Evolutionary conservation across 2,329 filamentous ascomycete species (phyloP).

Genomic region (Alternaria infectoria): DNA sequence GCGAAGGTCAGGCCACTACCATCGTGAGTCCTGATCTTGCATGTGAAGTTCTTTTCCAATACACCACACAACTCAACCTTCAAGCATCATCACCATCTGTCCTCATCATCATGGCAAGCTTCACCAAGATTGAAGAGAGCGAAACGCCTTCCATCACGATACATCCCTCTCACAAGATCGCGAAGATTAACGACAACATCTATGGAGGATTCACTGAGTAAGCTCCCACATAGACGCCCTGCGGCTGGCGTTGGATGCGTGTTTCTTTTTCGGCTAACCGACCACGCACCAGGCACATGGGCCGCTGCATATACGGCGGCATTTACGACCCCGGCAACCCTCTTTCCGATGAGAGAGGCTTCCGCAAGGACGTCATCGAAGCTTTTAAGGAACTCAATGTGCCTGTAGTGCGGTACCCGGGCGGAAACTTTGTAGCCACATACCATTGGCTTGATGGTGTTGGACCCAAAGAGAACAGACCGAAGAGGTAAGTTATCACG

Average conservation of each 20-base stretch:
- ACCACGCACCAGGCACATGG: constrained; percentile 72
- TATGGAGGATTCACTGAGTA: constrained; percentile 87
- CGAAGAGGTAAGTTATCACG: constrained; percentile 53
- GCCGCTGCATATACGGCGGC: constrained; percentile 84
- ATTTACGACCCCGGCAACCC: constrained; percentile 79
- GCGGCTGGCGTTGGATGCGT: neutral
- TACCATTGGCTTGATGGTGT: constrained; percentile 87
- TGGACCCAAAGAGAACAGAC: constrained; percentile 73
- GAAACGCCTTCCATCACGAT: constrained; percentile 70
- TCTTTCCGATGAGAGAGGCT: constrained; percentile 76
- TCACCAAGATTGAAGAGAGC: constrained; percentile 69
- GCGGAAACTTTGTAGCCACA: constrained; percentile 83
- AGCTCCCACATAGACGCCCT: constrained; percentile 36
- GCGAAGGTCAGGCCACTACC: constrained; percentile 8
- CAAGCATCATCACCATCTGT: neutral
- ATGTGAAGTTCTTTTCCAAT: neutral
- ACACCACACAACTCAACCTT: neutral
- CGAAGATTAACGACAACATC: constrained; percentile 78
- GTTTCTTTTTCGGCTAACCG: constrained; percentile 27
- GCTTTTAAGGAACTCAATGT: constrained; percentile 75
- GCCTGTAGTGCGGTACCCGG: constrained; percentile 80
- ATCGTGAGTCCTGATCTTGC: constrained; percentile 1
- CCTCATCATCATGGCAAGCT: constrained; percentile 67
- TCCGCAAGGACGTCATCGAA: constrained; percentile 78
- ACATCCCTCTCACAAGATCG: constrained; percentile 68